These are phyloP conservation scores for Fusarium veterinarium DNA, from an alignment of 2,329 filamentous ascomycete genomes.

Conservation along the genomic window DNA sequence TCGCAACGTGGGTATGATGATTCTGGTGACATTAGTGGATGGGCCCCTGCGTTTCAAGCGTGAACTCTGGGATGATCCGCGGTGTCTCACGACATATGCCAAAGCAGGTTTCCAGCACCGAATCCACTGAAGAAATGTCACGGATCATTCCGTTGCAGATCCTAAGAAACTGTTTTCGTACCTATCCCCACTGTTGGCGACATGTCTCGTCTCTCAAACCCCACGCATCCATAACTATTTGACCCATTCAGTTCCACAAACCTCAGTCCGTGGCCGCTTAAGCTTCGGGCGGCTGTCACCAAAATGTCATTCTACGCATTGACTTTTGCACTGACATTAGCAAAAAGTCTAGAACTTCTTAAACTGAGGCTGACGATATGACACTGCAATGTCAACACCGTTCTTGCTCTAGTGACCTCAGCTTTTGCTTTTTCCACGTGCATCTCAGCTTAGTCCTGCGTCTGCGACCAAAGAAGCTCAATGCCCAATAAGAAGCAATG, in stretches of 20 bases:
- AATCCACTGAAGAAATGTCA: background rate
- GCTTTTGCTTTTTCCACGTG: background rate
- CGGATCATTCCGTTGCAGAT: background rate
- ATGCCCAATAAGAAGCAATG: background rate
- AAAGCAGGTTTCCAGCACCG: background rate
- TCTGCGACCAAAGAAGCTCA: background rate
- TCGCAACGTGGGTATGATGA: background rate
- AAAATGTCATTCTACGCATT: background rate
- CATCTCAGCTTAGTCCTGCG: background rate
- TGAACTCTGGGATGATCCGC: background rate
- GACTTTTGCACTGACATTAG: background rate
- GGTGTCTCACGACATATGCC: background rate
- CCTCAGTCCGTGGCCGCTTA: background rate
- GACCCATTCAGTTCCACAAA: background rate
- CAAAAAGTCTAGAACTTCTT: background rate
- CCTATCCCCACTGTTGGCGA: background rate
- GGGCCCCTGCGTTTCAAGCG: background rate
- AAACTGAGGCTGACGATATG: background rate
- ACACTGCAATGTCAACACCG: background rate
- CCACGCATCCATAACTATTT: background rate
- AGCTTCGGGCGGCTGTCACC: background rate
- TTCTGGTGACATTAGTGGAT: background rate
- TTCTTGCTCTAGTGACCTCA: background rate
- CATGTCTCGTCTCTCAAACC: background rate
- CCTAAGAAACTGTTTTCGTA: background rate